Evolutionary conservation across 441 rosid genomes (phyloP), one percentile per base, ranked within the genome.

Genomic region (Eruca vesicaria): DNA sequence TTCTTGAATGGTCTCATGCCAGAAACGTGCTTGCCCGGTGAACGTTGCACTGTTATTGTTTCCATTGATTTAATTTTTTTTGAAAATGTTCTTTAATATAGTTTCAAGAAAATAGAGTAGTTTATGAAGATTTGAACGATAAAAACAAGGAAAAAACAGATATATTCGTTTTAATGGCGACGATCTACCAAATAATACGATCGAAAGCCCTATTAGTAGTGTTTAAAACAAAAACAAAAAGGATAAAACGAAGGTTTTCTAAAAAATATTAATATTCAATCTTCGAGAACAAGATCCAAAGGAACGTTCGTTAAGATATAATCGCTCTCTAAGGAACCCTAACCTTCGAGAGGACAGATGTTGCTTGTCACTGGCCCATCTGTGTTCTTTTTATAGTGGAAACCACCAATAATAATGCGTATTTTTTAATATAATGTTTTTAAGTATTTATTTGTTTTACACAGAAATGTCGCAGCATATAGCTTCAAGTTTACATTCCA

Each of bases 401-500:
- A 65, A 28, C 63, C 48, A 78, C 73, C 77, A 36, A 36, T 19
- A 28, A 71, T 29, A 60, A 60, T 72, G 64, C 23, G 20, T 48
- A 35, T 10, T 4, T 63, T 65, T 20, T 16, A 16, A 2, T 0
- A 12, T n/a, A 31, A 0, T 26, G 16, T 16, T 10, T 12, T 23
- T 45, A 0, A 26, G 2, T 75, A 55, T 78, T 23, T 35, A 19
- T 62, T 43, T 48, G 5, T 41, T 66, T 69, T 35, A 50, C 68
- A 71, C 33, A 48, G 59, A 19, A 76, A 64, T 77, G 41, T 64
- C 56, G 55, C 16, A 19, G 38, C 53, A 32, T 66, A 69, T 59
- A 35, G 71, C 75, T 75, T 77, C 48, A 69, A 72, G 74, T 82
- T 83, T 84, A 84, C 88, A 82, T 89, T 87, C 89, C 80, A 82